Evolutionary conservation across 2,329 filamentous ascomycete species (phyloP).

Genomic region (Sporothrix curviconia): DNA sequence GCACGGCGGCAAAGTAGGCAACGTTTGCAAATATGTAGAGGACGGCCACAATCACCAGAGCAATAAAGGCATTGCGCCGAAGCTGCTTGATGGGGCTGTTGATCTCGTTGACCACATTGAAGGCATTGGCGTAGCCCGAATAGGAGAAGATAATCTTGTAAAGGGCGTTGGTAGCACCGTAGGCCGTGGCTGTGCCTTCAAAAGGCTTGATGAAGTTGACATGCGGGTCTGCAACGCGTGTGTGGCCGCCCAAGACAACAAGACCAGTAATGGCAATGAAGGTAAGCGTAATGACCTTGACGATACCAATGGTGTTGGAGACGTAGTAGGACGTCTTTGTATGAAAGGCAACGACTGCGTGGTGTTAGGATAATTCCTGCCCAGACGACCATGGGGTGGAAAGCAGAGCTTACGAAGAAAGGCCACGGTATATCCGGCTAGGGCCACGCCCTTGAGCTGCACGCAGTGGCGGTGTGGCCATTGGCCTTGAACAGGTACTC

Average conservation of each 20-base stretch:
- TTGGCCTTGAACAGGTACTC: constrained; percentile 56
- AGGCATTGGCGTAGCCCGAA: constrained; percentile 51
- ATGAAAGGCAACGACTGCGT: constrained; percentile 33
- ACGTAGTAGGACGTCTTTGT: constrained; percentile 48
- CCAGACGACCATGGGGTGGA: background rate
- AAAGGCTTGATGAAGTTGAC: constrained; percentile 52
- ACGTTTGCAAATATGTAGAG: constrained; percentile 55
- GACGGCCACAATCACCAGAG: constrained; percentile 43
- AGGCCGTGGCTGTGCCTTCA: constrained; percentile 37
- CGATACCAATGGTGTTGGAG: constrained; percentile 46
- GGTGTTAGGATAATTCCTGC: background rate
- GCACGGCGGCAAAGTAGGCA: constrained; percentile 52
- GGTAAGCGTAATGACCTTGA: constrained; percentile 53
- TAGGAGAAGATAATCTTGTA: constrained; percentile 55
- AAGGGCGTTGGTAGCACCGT: constrained; percentile 51
- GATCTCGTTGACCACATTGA: constrained; percentile 56
- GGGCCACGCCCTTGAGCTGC: constrained; percentile 60
- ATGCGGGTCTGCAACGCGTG: constrained; percentile 41
- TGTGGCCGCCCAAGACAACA: constrained; percentile 52
- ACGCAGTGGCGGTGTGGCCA: constrained; percentile 44
- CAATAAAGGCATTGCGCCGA: constrained; percentile 41
- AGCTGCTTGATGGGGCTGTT: constrained; percentile 50
- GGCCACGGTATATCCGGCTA: constrained; percentile 56
- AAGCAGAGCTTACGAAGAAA: constrained; percentile 39
- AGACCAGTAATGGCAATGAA: constrained; percentile 52